Evolutionary conservation across 352 stramenopile genomes (phyloP), one percentile per base, ranked within the genome.

Genomic region (Globisporangium perplexum): DNA sequence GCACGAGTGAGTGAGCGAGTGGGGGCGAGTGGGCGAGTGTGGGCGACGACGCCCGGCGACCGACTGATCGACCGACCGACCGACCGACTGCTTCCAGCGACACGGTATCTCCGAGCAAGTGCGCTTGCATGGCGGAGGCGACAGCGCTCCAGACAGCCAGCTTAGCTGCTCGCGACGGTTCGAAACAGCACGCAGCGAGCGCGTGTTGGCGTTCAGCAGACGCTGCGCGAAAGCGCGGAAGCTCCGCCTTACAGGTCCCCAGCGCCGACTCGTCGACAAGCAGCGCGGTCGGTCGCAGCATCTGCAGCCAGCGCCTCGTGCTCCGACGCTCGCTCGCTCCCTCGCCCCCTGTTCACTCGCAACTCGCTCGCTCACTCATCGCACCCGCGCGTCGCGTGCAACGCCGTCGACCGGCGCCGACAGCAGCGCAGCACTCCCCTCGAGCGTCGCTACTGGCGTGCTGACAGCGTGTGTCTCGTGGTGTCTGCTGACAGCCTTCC

Each of bases 401-500:
- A 12, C 30, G 10, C 6, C 8, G 30, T 35, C 30, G 30, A 14
- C 30, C 10, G 30, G 1, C 10, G 3, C 33, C 12, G n/a, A n/a
- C n/a, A 17, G 33, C 33, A 11, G 14, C 33, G 33, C 33, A 39
- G 11, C 14, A 18, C 3, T 5, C 33, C 33, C 5, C 12, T 38
- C 33, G 12, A 12, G 33, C 10, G 2, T 36, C 14, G 5, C 33
- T 18, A n/a, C 38, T 44, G n/a, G 18, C 20, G 39, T 4, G n/a
- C 41, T 46, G 23, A 46, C 41, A 10, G 36, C 35, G n/a, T 17
- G 17, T 48, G 5, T 33, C 15, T 30, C 30, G 26, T 53, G 17
- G 4, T 42, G 4, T 47, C 8, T 17, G 14, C 31, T 42, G n/a
- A 20, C 57, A 93, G 83, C 83, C 83, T 69, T 88, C 79, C 71